Percentiles rank a stretch among this genome's conserved stretches.
Evolutionary conservation across 2,329 filamentous ascomycete genomes (phyloP).

Genomic region (Zelopaecilomyces penicillatus): DNA sequence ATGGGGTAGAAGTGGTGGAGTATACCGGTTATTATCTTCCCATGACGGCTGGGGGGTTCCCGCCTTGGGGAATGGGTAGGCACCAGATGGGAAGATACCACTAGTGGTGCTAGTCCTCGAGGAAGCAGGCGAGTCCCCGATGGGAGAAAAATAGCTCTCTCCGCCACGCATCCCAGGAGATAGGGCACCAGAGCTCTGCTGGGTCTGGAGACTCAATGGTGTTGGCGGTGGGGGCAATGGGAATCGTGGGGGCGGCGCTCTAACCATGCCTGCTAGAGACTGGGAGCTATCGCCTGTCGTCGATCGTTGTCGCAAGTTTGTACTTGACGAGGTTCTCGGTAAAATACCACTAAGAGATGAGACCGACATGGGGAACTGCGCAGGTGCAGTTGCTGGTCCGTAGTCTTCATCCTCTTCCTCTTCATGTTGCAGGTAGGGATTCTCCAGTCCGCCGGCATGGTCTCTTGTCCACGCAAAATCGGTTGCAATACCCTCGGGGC

Average conservation of each 20-base stretch:
- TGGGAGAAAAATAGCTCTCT: constrained; percentile 94
- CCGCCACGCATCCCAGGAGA: constrained; percentile 55
- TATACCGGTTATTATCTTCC: constrained; percentile 75
- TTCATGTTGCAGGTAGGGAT: constrained; percentile 66
- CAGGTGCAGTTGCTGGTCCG: constrained; percentile 26
- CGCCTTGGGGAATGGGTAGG: constrained; percentile 62
- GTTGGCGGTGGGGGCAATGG: constrained; percentile 51
- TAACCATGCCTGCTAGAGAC: constrained; percentile 47
- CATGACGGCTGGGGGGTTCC: constrained; percentile 59
- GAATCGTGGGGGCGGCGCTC: constrained; percentile 62
- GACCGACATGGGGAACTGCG: constrained; percentile 25
- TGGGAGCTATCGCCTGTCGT: constrained; percentile 62
- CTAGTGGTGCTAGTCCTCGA: constrained; percentile 68
- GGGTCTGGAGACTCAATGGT: constrained; percentile 62
- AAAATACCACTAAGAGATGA: constrained; percentile 16
- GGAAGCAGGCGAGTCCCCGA: constrained; percentile 68
- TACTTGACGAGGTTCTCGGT: constrained; percentile 51
- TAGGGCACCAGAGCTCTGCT: constrained; percentile 29
- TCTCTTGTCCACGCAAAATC: constrained; percentile 75
- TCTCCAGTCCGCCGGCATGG: constrained; percentile 60
- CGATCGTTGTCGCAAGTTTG: constrained; percentile 67
- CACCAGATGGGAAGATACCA: constrained; percentile 54
- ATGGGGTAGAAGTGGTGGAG: constrained; percentile 76
- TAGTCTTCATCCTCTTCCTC: constrained; percentile 55
- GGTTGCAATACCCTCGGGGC: constrained; percentile 46